phyloP scores from a whole-genome alignment of 2,329 filamentous ascomycete species.

The Cercospora sp. region DNA sequence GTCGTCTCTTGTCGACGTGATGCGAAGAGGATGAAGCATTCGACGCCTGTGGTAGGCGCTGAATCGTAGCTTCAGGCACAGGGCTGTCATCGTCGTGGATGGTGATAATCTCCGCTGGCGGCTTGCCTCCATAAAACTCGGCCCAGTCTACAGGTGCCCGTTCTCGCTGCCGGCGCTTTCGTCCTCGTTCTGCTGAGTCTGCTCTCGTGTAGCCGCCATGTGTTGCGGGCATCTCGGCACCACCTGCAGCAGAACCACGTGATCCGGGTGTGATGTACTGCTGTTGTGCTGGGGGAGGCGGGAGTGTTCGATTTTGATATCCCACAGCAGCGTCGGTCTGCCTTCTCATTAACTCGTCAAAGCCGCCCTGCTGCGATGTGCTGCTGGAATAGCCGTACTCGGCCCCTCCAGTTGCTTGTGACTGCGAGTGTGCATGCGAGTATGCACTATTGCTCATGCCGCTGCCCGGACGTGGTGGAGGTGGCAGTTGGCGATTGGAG shows the following conservation, averaged over 20 bases:
- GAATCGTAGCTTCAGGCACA: slow-evolving; percentile 28
- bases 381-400: slow-evolving; percentile 32
- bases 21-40: slow-evolving; percentile 43
- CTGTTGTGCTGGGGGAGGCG: slow-evolving; percentile 24
- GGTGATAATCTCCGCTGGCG: slow-evolving; percentile 54
- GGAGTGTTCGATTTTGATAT: slow-evolving; percentile 28
- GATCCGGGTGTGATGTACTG: slow-evolving; percentile 26
- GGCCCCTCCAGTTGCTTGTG: slow-evolving; percentile 32
- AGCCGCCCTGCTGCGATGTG: slow-evolving; percentile 22
- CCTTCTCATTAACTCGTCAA: slow-evolving; percentile 32
- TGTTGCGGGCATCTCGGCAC: slow-evolving; percentile 18
- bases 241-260: slow-evolving; percentile 29
- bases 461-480: slow-evolving; percentile 35
- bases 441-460: slow-evolving; percentile 35
- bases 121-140: slow-evolving; percentile 41
- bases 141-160: slow-evolving; percentile 40
- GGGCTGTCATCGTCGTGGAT: slow-evolving; percentile 52
- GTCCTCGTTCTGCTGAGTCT: slow-evolving; percentile 24
- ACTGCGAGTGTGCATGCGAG: slow-evolving; percentile 24
- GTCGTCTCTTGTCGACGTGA: slow-evolving; percentile 72
- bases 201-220: slow-evolving; percentile 20
- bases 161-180: slow-evolving; percentile 27
- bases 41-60: slow-evolving; percentile 27
- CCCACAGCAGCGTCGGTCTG: slow-evolving; percentile 34
- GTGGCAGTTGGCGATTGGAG: slow-evolving; percentile 33